Evolutionary conservation across 768 basidiomycete genomes (phyloP).

Genomic region (Dioszegia aurantiaca): DNA sequence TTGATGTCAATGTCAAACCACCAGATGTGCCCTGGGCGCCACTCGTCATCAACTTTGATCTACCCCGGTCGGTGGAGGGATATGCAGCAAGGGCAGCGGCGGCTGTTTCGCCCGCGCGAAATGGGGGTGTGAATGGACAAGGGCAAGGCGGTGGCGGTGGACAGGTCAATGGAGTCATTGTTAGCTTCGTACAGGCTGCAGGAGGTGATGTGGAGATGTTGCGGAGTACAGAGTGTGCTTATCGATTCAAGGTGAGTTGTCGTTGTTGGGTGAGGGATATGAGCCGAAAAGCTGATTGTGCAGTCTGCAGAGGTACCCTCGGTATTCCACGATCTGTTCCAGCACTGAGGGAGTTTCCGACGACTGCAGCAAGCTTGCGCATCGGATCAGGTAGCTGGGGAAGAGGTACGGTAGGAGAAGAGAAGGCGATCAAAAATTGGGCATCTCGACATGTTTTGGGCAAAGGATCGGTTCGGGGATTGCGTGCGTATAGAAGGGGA

Average conservation of each 20-base stretch:
- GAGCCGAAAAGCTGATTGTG: conserved; percentile 3
- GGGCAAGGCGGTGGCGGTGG: conserved; percentile 7
- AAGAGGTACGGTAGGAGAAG: too few relatives aligned
- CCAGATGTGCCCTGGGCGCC: conserved; percentile 87
- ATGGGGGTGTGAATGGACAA: too few relatives aligned
- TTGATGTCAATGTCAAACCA: conserved; percentile 87
- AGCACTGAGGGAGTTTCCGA: conserved; percentile 14
- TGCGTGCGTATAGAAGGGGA: background rate
- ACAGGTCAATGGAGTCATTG: conserved; percentile 74
- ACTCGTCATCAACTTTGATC: conserved; percentile 89
- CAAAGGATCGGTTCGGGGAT: background rate
- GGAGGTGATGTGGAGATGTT: conserved; percentile 99
- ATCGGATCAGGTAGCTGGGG: conserved; percentile 11
- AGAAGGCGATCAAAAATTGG: too few relatives aligned
- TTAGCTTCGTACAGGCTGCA: conserved; percentile 96
- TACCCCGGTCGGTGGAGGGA: conserved; percentile 70
- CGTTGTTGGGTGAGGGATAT: background rate
- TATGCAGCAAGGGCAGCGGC: conserved; percentile 75
- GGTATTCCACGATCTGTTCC: conserved; percentile 46
- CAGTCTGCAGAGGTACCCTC: conserved; percentile 46
- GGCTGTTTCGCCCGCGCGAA: conserved; percentile 30
- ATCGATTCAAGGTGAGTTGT: conserved; percentile 56
- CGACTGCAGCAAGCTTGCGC: too few relatives aligned
- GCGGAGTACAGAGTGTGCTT: conserved; percentile 96
- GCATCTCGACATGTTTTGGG: background rate